These are phyloP conservation scores for Trichoderma virens DNA, from an alignment of 495 filamentous ascomycete genomes.

Conservation along the genomic window DNA sequence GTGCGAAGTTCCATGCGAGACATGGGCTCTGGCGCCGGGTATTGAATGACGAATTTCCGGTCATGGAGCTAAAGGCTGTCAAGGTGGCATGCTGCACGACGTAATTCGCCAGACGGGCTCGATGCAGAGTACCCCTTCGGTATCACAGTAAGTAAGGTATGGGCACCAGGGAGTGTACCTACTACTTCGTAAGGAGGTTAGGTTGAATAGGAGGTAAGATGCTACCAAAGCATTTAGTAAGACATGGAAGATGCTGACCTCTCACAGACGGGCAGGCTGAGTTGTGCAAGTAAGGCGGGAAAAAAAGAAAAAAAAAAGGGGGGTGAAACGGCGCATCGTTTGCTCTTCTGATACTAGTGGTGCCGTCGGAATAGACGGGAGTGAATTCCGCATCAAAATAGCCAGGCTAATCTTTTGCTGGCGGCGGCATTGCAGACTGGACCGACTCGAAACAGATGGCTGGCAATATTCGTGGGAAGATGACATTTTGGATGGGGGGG, in stretches of 20 bases:
- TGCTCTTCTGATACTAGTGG: slow-evolving; percentile 5
- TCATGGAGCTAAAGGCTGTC: neutral
- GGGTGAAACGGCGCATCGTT: neutral
- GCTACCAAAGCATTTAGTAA: neutral
- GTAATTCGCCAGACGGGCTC: neutral
- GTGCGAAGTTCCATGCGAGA: neutral
- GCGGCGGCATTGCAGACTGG: neutral
- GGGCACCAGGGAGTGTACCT: neutral
- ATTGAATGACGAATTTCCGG: slow-evolving; percentile 6
- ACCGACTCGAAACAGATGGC: neutral
- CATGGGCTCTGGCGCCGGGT: slow-evolving; percentile 4
- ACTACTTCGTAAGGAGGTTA: neutral
- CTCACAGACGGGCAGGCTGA: too few species aligned
- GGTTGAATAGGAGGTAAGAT: neutral
- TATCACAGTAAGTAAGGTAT: neutral
- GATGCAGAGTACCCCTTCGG: neutral
- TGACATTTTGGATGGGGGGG: neutral
- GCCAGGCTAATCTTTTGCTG: neutral
- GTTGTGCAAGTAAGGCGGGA: neutral
- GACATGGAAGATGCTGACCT: too few species aligned
- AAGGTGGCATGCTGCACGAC: neutral
- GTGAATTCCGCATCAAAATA: neutral
- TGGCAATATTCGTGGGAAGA: neutral
- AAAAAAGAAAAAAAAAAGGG: too few species aligned
- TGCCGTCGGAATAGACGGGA: neutral